phyloP scores from a whole-genome alignment of 371 early-diverging fungal genomes.

The Actinomortierella ambigua region DNA sequence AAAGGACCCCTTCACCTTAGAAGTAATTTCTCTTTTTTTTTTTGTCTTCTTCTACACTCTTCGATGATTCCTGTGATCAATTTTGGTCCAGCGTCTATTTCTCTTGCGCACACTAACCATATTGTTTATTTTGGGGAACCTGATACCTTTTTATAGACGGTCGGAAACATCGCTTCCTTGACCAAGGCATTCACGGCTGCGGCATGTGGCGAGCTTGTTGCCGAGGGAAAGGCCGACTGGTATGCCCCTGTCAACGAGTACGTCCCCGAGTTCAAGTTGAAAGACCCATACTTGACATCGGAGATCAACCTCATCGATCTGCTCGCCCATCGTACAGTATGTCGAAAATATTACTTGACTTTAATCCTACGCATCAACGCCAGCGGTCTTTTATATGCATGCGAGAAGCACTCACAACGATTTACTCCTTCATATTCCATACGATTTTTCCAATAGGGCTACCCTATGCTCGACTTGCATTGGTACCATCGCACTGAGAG shows the following conservation, averaged over 20 bases:
- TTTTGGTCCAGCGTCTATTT: too few relatives aligned
- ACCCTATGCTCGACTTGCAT: slow-evolving; percentile 1
- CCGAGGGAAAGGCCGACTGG: slow-evolving; percentile 31
- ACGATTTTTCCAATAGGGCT: neutral
- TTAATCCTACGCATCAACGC: neutral
- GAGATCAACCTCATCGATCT: slow-evolving; percentile 17
- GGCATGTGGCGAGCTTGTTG: slow-evolving; percentile 24
- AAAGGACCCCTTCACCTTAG: slow-evolving; percentile 9
- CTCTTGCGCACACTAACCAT: too few relatives aligned
- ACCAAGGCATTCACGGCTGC: slow-evolving; percentile 29
- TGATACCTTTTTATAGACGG: too few relatives aligned
- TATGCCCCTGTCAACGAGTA: slow-evolving; percentile 17
- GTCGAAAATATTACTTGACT: too few relatives aligned
- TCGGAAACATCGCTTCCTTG: slow-evolving; percentile 15
- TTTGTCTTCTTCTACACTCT: too few relatives aligned
- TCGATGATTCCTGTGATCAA: too few relatives aligned
- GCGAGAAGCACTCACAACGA: too few relatives aligned
- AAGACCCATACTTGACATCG: slow-evolving; percentile 19
- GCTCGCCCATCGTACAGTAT: slow-evolving; percentile 30
- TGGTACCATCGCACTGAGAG: slow-evolving; percentile 4
- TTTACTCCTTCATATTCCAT: too few relatives aligned
- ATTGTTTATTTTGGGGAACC: too few relatives aligned
- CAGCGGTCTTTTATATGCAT: neutral
- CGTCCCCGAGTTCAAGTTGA: slow-evolving; percentile 17
- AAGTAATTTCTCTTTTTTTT: too few relatives aligned